Evolutionary conservation across 768 basidiomycete species (phyloP), one percentile per base, ranked within the genome.

Genomic region (Rhodotorula toruloides): DNA sequence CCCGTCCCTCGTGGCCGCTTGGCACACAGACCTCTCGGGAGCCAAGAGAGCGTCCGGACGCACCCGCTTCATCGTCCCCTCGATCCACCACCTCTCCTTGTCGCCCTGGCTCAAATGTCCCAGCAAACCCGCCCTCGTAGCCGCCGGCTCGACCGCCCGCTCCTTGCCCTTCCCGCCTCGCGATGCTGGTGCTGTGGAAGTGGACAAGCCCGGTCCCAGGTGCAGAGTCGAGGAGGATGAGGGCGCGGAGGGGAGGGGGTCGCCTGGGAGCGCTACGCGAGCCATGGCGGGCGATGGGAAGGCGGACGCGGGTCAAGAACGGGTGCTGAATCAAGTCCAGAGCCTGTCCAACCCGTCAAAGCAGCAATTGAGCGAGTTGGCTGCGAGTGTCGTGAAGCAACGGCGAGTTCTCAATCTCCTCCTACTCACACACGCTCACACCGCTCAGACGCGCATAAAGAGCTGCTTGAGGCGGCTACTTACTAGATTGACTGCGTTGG

Each of bases 41-140:
- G 7, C 1, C 2, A 32, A 42, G 14, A 44, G 31, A n/a, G 16
- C 9, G 37, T 21, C 7, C 4, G 19, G 21, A 83, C 89, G 75
- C 73, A 94, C 93, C 74, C 93, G 85, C 74, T 86, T 83, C 46
- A 88, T 85, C 74, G 89, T 90, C 63, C 83, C 83, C 72, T 98
- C 93, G 14, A 97, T 82, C 91, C 91, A 97, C 83, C 88, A 88
- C 76, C 84, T 86, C 72, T 84, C 86, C 49, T 37, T 50, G 21
- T 49, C 59, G 19, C 29, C 49, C n/a, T 43, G 34, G 40, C 46
- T 22, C 36, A 55, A 21, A 8, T 52, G 54, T 10, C 65, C 65
- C 17, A 67, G 34, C 34, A 67, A 43, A 8, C 65, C 65, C 3
- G 54, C 60, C 43, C 59, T 43, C 27, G 46, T 53, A 21, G 65